These are phyloP conservation scores for Pseudopithomyces chartarum DNA, from an alignment of 2,329 filamentous ascomycete genomes.

Conservation along the genomic window DNA sequence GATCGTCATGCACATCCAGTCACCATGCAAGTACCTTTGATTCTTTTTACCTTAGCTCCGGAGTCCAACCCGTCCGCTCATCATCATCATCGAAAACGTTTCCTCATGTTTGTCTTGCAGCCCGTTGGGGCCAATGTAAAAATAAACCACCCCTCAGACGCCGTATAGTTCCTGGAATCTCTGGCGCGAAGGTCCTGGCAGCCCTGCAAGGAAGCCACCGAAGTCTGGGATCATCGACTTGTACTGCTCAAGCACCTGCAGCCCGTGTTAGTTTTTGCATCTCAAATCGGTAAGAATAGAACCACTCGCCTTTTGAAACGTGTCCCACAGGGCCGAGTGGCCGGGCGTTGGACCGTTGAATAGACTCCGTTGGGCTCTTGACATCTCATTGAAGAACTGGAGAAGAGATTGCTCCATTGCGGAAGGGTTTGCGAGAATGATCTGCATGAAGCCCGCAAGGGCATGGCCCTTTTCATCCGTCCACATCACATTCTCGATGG, in stretches of 20 bases:
- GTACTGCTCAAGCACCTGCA: conserved; percentile 58
- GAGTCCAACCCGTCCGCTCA: conserved; percentile 11
- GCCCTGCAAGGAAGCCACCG: conserved; percentile 54
- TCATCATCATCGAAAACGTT: conserved; percentile 14
- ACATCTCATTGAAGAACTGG: conserved; percentile 83
- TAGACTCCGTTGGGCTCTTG: conserved; percentile 66
- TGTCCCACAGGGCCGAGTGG: conserved; percentile 68
- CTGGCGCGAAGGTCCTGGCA: conserved; percentile 51
- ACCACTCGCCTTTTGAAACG: conserved; percentile 74
- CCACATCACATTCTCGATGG: conserved; percentile 82
- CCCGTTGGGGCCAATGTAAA: conserved; percentile 30
- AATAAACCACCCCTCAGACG: conserved; percentile 28
- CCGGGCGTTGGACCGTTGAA: conserved; percentile 62
- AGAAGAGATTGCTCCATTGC: conserved; percentile 87
- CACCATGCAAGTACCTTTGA: conserved; percentile 9
- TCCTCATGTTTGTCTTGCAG: conserved; percentile 30
- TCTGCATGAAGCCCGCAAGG: conserved; percentile 84
- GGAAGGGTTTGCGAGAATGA: conserved; percentile 84
- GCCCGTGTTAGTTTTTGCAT: conserved; percentile 20
- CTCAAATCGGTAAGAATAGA: background rate
- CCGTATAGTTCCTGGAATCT: conserved; percentile 51
- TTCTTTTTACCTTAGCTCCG: conserved; percentile 12
- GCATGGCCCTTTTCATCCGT: conserved; percentile 95
- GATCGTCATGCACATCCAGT: conserved; percentile 15
- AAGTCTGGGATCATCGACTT: conserved; percentile 61